Base-by-base conservation (phyloP, 805 yeast genomes). In the Candida palmyrensis region DNA sequence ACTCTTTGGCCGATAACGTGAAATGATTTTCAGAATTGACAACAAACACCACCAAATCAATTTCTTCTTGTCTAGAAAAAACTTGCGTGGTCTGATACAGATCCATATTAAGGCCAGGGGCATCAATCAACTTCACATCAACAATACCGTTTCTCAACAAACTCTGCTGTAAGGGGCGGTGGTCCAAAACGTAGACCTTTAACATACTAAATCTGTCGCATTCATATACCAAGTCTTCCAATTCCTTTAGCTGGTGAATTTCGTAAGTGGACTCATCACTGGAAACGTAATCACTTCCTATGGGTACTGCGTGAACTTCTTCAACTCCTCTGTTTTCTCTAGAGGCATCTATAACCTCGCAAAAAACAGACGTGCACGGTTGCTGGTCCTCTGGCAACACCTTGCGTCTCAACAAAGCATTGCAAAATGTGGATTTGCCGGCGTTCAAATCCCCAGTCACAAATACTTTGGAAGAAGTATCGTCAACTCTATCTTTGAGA, bases 381-480 rank as follows among this genome's bases (percentile, higher is more conserved):
- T 92, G 95, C 51, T 92, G 98, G 57, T 92, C 99, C 49, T 84
- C 95, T 0, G 99, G 98, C 30, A 92, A 60, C 3, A 92, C 59
- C 31, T 77, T 74, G 32, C 92, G 71, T 44, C 89, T 69, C 38
- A 92, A 61, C 25, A 92, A 63, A 1, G 96, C 90, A 52, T 92
- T 92, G 58, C 98, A 92, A 48, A 92, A 87, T 1, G 96, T 84
- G 1, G 97, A 87, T 51, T 92, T 92, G 3, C 99, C 99, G 0
- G 98, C 83, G 53, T 92, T 92, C 44, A 92, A 71, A 55, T 92
- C 99, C 32, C 99, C 99, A 2, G 98, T 94, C 24, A 92, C 89
- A 40, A 92, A 79, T 1, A 92, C 97, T 48, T 90, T 90, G 2
- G 97, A 89, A 0, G 90, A 74, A 0, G 92, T 86, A 48, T 94